Evolutionary conservation across 1,139 yeast species (phyloP).

Genomic region (Lodderomyces jiufengensis): DNA sequence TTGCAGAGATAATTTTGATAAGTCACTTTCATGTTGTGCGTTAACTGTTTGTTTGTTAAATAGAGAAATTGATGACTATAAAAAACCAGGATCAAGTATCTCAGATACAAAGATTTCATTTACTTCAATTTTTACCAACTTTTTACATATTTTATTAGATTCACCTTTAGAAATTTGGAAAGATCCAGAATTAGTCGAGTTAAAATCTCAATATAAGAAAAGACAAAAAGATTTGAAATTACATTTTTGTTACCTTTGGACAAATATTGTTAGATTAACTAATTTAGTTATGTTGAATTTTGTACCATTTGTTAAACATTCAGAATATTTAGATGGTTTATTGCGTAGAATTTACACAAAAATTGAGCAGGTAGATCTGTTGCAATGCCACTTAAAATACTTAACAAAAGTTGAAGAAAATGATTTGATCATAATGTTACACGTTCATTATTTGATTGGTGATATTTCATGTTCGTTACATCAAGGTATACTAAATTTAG

Average conservation of each 20-base stretch:
- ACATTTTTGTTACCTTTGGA: constrained; percentile 37
- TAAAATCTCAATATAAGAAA: constrained; percentile 18
- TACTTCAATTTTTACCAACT: constrained; percentile 17
- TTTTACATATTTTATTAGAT: constrained; percentile 17
- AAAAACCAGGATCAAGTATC: constrained; percentile 14
- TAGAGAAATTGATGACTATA: constrained; percentile 19
- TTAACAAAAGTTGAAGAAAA: constrained; percentile 18
- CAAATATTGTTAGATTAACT: constrained; percentile 30
- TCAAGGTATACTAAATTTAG: constrained; percentile 22
- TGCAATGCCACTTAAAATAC: constrained; percentile 26
- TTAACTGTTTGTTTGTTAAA: constrained; percentile 24
- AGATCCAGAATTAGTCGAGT: constrained; percentile 29
- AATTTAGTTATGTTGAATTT: constrained; percentile 31
- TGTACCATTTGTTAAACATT: constrained; percentile 22
- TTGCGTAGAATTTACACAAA: constrained; percentile 19
- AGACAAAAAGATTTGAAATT: constrained; percentile 26
- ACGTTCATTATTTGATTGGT: constrained; percentile 29
- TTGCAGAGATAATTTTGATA: constrained; percentile 5
- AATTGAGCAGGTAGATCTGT: constrained; percentile 26
- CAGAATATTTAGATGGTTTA: constrained; percentile 20
- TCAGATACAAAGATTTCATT: constrained; percentile 18
- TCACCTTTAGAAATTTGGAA: constrained; percentile 32
- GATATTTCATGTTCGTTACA: constrained; percentile 23
- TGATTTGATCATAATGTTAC: constrained; percentile 20
- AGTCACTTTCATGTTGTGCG: constrained; percentile 24